These are phyloP conservation scores for Tubosaeta sp. DNA, from an alignment of 768 basidiomycete species.

Conservation along the genomic window DNA sequence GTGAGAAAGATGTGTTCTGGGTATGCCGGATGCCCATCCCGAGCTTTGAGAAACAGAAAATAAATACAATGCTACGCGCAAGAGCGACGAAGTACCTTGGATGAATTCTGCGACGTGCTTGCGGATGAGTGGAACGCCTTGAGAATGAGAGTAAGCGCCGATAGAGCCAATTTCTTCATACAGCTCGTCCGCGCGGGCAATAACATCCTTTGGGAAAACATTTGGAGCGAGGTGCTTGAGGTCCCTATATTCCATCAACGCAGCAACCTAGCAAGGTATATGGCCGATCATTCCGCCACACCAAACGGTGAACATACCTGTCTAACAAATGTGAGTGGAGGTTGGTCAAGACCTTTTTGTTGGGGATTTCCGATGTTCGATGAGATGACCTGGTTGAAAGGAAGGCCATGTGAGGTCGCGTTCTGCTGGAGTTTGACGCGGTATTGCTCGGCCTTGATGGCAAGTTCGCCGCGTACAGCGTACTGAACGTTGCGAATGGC, in stretches of 20 bases:
- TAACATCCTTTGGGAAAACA: conserved; percentile 82
- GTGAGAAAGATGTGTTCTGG: conserved; percentile 92
- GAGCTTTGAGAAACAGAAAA: conserved; percentile 45
- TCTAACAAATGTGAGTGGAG: conserved; percentile 85
- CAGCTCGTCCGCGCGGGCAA: conserved; percentile 79
- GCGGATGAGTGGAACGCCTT: conserved; percentile 87
- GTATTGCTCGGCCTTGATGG: conserved; percentile 87
- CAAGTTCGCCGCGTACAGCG: conserved; percentile 95
- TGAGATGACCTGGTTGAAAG: conserved; percentile 85
- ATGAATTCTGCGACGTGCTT: conserved; percentile 89
- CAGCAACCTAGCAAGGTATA: conserved; percentile 59
- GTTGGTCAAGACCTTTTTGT: conserved; percentile 90
- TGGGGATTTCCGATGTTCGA: conserved; percentile 99
- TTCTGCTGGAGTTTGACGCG: conserved; percentile 63
- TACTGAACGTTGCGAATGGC: conserved; percentile 86
- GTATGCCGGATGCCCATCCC: conserved; percentile 83
- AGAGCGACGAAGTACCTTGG: conserved; percentile 48
- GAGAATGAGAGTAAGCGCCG: conserved; percentile 94
- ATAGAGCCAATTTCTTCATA: conserved; percentile 82
- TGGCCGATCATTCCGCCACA: neutral
- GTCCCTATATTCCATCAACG: conserved; percentile 88
- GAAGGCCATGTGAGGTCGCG: conserved; percentile 47
- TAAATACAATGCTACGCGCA: conserved; percentile 6
- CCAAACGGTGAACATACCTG: conserved; percentile 57
- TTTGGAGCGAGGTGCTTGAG: conserved; percentile 71